Base-by-base conservation (phyloP, 2,329 filamentous ascomycete genomes). In the Colletotrichum echinochloae region DNA sequence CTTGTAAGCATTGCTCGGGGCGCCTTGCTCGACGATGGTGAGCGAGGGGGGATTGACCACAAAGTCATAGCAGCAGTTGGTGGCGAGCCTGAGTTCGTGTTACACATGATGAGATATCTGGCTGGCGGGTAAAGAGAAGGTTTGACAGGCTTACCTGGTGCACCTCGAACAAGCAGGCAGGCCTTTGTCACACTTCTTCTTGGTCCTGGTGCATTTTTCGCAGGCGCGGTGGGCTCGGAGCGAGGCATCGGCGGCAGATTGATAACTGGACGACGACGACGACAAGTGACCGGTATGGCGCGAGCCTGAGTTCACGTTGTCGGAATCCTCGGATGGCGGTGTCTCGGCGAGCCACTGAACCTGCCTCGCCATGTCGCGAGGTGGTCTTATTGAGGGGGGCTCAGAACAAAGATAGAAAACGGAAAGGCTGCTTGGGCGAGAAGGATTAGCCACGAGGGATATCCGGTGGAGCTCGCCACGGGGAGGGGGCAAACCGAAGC, bases 181-280 rank as follows among this genome's bases (percentile, higher is more conserved):
- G 41, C 77, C 79, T 75, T 81, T 81, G 74, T 81, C 79, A 68
- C 79, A 81, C 71, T 80, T 81, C 77, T 81, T 81, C 75, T 81
- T 81, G 63, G 79, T 80, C 51, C 79, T 72, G 12, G 79, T 81
- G 73, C 79, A 81, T 72, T 81, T 81, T 72, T 81, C 79, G 74
- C 79, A 81, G 33, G 79, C 79, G 46, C 79, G 75, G 66, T 80
- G 79, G 56, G 79, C 79, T 65, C 78, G 78, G 65, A 77, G 77
- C 55, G 73, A 71, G 55, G 65, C 46, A 30, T 57, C 67, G 33
- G 56, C 39, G 39, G 66, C 33, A 54, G 63, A 62, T 35, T 56
- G 67, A 23, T 67, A 52, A 52, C 51, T 70, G 14, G 67, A 66
- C 28, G 67, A 66, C 30, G 66, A 54, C 30, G 66, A 54, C 5